phyloP scores from a whole-genome alignment of 1,284 basidiomycete genomes.

The Sparassis latifolia region DNA sequence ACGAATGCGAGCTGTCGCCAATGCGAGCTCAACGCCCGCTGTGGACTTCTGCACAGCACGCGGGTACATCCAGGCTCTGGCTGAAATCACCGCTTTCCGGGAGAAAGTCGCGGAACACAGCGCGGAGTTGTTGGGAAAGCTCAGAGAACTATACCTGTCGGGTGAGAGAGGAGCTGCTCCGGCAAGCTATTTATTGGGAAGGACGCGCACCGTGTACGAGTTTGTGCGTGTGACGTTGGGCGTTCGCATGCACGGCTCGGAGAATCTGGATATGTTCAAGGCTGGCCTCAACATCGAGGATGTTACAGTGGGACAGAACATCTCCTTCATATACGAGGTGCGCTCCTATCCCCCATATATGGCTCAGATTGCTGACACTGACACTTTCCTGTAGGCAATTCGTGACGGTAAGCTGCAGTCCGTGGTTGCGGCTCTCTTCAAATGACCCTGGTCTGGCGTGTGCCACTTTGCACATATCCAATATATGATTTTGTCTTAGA shows the following conservation, averaged over 20 bases:
- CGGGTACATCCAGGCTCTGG: conserved; percentile 20
- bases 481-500: too few species aligned
- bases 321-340: conserved; percentile 61
- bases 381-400: conserved; percentile 36
- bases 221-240: conserved; percentile 65
- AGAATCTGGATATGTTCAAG: conserved; percentile 53
- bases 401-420: conserved; percentile 67
- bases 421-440: conserved; percentile 50
- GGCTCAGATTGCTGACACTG: background rate
- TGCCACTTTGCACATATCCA: too few species aligned
- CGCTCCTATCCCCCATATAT: conserved; percentile 14
- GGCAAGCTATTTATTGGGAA: conserved; percentile 54
- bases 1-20: conserved; percentile 62
- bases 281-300: conserved; percentile 52
- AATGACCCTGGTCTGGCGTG: background rate
- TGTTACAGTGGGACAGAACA: conserved; percentile 56
- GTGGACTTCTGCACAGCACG: conserved; percentile 49
- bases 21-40: conserved; percentile 50
- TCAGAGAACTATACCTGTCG: conserved; percentile 48
- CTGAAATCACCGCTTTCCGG: conserved; percentile 45
- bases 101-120: conserved; percentile 39
- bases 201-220: conserved; percentile 62
- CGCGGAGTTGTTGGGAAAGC: conserved; percentile 37
- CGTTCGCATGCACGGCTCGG: conserved; percentile 67
- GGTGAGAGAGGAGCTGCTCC: conserved; percentile 50